Base-by-base conservation (phyloP, 371 early-diverging fungal genomes). In the Mucor circinelloides region DNA sequence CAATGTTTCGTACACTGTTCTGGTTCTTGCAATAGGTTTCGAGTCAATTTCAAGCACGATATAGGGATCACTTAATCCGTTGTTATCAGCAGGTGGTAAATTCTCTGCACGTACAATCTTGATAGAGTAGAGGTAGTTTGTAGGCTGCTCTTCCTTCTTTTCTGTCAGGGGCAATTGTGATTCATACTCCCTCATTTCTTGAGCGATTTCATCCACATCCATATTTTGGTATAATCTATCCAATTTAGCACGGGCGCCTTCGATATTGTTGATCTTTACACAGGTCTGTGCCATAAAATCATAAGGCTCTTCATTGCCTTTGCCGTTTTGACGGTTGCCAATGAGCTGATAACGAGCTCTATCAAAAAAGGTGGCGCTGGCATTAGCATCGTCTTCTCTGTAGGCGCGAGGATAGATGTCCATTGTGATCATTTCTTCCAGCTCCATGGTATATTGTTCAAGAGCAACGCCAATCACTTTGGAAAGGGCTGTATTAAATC, bases 1-100 rank as follows among this genome's bases (percentile, higher is more conserved):
- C 21, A 93, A 68, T 0, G 91, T 83, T 48, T 93, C 93, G 60
- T 83, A 85, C 13, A 92, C 89, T 21, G 85, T 89, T 32, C 84
- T 88, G 44, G 87, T 89, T 62, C 80, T 83, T 59, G 77, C 90
- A 52, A 87, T 83, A 70, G 79, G 78, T 32, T 75, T 81, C 28
- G 77, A 74, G 60, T 84, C 78, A 17, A 85, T 85, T 52, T 87
- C 85, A 36, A 93, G 75, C n/a, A 93, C 84, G 59, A 93, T 89
- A 66, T 90, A 92, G 0, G 95, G 94, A 40, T 89, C 88, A 27
- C 90, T 87, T 9, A 83, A 73, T 28, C 87, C 88, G 70, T 86
- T 90, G 17, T 80, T 78, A 52, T 88, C 87, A 69, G 84, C 74
- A 1, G 81, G 84, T 21, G 79, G 77, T 17, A 87, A 61, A 42